Base-by-base conservation (phyloP, 2,329 filamentous ascomycete species). In the Colletotrichum agaves region DNA sequence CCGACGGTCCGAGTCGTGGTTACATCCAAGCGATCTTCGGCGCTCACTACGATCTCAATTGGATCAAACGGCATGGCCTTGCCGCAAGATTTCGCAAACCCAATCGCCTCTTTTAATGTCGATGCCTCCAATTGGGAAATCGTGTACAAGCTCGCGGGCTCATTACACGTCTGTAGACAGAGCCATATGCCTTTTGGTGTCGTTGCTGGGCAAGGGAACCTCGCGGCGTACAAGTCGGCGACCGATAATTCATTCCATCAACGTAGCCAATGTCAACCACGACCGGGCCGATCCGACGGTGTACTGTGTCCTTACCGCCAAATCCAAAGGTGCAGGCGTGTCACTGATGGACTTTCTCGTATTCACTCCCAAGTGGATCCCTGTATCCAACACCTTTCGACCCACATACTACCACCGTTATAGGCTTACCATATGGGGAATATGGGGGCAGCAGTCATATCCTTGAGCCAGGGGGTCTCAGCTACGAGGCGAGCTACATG, bases 11-110 rank as follows among this genome's bases (percentile, higher is more conserved):
- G 2, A 81, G 87, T 58, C 88, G 88, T 12, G 90, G 71, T 65
- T 73, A 90, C 74, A 87, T 90, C 57, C 84, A 88, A 41, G 89
- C 91, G 75, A 79, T 91, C 23, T 91, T 88, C 76, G 87, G 89
- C 59, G 83, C 84, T 1, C 86, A 86, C 74, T 91, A 50, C 72
- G 79, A 84, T 55, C 82, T 91, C 88, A 0, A 82, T 91, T 31
- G 89, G 89, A 2, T 87, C 85, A 7, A 89, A 89, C 47, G 47
- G 47, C 5, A 50, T 50, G 47, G 27, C 47, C 23, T 31, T 50
- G 21, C 47, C 72, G 86, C 83, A 88, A 7, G 89, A 91, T 77
- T 91, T 91, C 75, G 82, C 89, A 71, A 82, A 82, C 6, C 89
- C 89, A 0, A 79, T 86, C 2, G 89, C 55, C 4, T 50, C 47